Evolutionary conservation across 305 asterid genomes (phyloP).

Genomic region (Galium porrigens): DNA sequence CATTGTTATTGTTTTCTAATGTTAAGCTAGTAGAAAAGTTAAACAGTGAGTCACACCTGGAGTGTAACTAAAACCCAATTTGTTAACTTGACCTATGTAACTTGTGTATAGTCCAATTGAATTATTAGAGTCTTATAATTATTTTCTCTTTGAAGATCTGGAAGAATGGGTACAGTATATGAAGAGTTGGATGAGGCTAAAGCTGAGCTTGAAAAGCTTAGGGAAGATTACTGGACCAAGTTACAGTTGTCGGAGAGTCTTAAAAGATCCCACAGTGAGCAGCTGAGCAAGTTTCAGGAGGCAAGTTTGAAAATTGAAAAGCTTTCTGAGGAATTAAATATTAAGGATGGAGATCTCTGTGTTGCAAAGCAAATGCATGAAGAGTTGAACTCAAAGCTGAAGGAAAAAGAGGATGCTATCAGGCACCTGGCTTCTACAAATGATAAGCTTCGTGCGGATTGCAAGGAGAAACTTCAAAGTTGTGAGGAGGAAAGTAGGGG

Average conservation of each 20-base stretch:
- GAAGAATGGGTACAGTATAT: conserved; percentile 43
- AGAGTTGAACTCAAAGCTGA: conserved; percentile 36
- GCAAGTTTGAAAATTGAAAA: conserved; percentile 49
- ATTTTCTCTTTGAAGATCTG: conserved; percentile 14
- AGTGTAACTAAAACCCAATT: neutral
- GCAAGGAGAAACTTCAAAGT: conserved; percentile 33
- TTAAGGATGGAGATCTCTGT: conserved; percentile 38
- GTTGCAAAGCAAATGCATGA: conserved; percentile 27
- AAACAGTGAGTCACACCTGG: neutral
- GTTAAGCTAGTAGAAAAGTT: neutral
- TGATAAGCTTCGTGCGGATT: conserved; percentile 50
- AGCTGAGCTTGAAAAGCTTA: conserved; percentile 54
- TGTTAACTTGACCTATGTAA: neutral
- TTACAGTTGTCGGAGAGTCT: conserved; percentile 43
- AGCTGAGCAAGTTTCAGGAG: conserved; percentile 42
- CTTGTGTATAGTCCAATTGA: neutral
- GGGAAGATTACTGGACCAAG: conserved; percentile 32
- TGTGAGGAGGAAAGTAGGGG: conserved; percentile 48
- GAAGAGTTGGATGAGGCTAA: conserved; percentile 64
- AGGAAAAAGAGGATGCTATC: conserved; percentile 47
- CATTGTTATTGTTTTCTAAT: neutral
- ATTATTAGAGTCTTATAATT: neutral
- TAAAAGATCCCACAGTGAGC: conserved; percentile 54
- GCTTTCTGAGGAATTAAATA: conserved; percentile 32
- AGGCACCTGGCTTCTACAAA: conserved; percentile 37